These are phyloP conservation scores for Mortierella sp. DNA, from an alignment of 371 early-diverging fungal species.

Conservation along the genomic window DNA sequence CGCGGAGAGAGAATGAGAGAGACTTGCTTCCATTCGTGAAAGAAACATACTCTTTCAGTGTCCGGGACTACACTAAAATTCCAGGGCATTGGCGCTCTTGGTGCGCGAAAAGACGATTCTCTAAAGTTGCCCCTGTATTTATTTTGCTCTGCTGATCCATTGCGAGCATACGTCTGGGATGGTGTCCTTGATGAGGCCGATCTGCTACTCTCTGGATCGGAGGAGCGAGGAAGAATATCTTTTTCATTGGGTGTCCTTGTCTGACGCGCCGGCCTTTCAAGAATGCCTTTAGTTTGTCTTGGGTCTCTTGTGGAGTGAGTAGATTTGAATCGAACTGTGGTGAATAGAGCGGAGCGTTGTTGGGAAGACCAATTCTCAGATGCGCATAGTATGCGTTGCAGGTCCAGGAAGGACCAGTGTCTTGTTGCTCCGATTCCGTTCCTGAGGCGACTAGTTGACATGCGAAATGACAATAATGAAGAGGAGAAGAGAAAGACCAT, in stretches of 20 bases:
- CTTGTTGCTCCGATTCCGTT: not conserved
- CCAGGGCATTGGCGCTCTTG: slow-evolving; percentile 4
- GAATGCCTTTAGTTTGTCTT: not conserved
- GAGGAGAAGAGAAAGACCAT: not conserved
- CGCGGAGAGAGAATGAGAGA: too few relatives aligned
- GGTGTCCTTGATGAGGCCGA: not conserved
- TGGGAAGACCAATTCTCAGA: not conserved
- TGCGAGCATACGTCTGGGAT: not conserved
- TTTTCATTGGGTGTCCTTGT: not conserved
- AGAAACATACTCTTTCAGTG: slow-evolving; percentile 29
- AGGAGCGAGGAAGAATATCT: not conserved
- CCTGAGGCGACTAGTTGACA: not conserved
- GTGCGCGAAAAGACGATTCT: not conserved
- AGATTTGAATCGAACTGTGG: not conserved
- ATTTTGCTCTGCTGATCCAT: not conserved
- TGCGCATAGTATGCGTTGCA: not conserved
- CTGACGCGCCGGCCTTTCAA: not conserved
- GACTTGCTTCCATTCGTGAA: not conserved
- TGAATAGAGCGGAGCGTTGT: not conserved
- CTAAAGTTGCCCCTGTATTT: not conserved
- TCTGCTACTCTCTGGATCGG: too few relatives aligned
- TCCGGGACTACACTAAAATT: slow-evolving; percentile 25
- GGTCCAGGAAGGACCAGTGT: slow-evolving; percentile 21
- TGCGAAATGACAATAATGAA: not conserved
- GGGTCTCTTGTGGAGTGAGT: not conserved